Base-by-base conservation (phyloP, 352 stramenopile species). In the Phytophthora foliorum region DNA sequence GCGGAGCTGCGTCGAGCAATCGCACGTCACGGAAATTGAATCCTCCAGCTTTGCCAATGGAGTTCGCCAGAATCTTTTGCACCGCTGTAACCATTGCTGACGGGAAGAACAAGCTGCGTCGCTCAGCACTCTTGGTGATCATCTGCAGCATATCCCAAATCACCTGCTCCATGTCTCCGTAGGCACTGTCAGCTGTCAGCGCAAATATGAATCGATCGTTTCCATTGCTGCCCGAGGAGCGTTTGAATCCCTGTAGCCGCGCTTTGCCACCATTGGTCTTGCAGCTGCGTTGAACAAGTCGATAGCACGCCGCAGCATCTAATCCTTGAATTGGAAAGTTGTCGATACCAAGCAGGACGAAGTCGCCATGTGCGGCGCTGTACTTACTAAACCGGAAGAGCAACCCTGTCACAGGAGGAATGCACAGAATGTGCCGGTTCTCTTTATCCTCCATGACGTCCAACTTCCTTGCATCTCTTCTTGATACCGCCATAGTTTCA, bases 111-210 rank as follows among this genome's bases (percentile, higher is more conserved):
- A 94, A 57, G 60, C 80, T 76, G 10, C 86, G 86, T 32, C 87
- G 85, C 74, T 92, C 74, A 2, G 86, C 86, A 24, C 86, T 94
- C 56, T 83, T 81, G 42, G 72, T 81, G 53, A 94, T 80, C 76
- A 90, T 87, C 10, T 72, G 45, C 7, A 94, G 66, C 83, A 91
- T 90, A 77, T 94, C 86, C 53, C 75, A 74, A 51, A 94, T 81
- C 22, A 94, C 84, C 57, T 82, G 78, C 64, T 92, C 79, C 81
- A 94, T 88, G 50, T 94, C 86, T 46, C 82, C 83, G 48, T 90
- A 94, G 7, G 79, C 78, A 29, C 80, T 88, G 63, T 94, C 86
- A 7, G 88, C 56, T 6, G 72, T 77, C 17, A 93, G 39, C 4
- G 74, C 82, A 68, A 88, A 88, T 2, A 93, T 80, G 29, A 94